Evolutionary conservation across 805 yeast genomes (phyloP), one percentile per base, ranked within the genome.

Genomic region (Candida koratica): DNA sequence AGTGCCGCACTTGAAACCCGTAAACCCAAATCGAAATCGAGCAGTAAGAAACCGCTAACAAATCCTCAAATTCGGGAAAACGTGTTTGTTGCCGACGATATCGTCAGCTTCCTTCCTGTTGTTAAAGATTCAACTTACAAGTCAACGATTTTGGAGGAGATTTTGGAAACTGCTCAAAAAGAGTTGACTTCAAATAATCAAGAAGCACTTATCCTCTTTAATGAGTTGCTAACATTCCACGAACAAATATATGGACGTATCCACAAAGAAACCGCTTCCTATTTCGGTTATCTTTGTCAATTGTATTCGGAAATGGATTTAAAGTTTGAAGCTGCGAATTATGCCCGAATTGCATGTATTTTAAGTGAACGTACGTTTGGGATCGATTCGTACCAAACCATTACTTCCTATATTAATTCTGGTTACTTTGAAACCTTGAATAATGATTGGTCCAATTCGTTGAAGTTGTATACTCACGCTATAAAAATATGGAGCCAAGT

Each of bases 201-300:
- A 18, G 33, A 34, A 20, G 32, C 38, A 9, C 81, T 39, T 69
- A 74, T 22, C 69, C 84, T 36, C 6, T 61, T 89, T 46, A 60
- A 70, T 19, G 96, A 90, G 56, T 70, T 93, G 18, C 63, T 85
- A 23, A 62, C 81, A 6, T 69, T 87, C 37, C 77, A 77, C 44
- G 95, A 88, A 56, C 95, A 87, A 53, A 77, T 86, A 19, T 84
- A 84, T 49, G 96, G 97, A 19, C 56, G 71, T 17, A 72, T 90
- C 19, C 93, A 89, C 51, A 73, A 82, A 6, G 87, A 81, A 47
- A 84, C 89, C 18, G 87, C 90, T 10, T 74, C 74, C 34, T 79
- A 79, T 23, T 82, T 81, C 52, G 63, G 79, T 27, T 65, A 75
- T 7, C 65, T 87, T 31, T 82, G 94, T 10, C 78, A 79, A 43